phyloP scores from a whole-genome alignment of 495 filamentous ascomycete species.

The Penicillium simplicissimum region DNA sequence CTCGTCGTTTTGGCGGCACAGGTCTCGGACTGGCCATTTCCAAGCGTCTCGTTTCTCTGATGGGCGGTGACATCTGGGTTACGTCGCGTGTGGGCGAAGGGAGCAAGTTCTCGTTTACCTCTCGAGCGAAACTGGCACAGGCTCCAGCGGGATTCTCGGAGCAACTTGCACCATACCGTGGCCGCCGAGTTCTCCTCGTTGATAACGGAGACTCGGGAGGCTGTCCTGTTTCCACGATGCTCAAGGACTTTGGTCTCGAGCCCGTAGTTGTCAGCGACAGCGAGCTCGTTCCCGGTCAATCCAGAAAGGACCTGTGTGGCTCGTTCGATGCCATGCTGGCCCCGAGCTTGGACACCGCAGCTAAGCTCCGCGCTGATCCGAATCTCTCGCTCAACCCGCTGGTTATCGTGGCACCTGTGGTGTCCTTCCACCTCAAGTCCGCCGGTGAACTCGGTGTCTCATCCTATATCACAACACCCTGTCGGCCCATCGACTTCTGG shows the following conservation, averaged over 20 bases:
- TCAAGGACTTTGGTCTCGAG: conserved; percentile 68
- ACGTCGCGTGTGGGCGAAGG: conserved; percentile 79
- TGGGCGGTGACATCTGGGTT: conserved; percentile 87
- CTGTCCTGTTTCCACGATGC: conserved; percentile 68
- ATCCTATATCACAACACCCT: conserved; percentile 93
- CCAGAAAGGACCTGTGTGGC: conserved; percentile 48
- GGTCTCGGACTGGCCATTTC: conserved; percentile 76
- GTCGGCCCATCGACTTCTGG: conserved; percentile 83
- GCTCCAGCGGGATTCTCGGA: conserved; percentile 72
- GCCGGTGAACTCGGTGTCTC: conserved; percentile 89
- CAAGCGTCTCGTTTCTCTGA: conserved; percentile 73
- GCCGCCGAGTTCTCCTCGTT: conserved; percentile 78
- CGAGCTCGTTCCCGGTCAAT: conserved; percentile 47
- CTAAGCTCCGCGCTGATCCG: conserved; percentile 70
- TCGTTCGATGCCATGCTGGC: conserved; percentile 89
- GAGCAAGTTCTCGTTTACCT: conserved; percentile 86
- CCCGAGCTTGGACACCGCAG: conserved; percentile 82
- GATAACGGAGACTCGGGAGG: conserved; percentile 72
- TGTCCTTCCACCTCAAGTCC: conserved; percentile 84
- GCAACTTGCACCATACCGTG: conserved; percentile 76
- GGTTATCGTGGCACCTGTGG: conserved; percentile 79
- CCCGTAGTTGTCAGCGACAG: conserved; percentile 67
- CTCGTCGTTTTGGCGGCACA: conserved; percentile 74
- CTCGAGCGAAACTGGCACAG: conserved; percentile 70
- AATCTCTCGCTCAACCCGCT: conserved; percentile 89